Evolutionary conservation across 2,329 filamentous ascomycete genomes (phyloP), one percentile per base, ranked within the genome.

Genomic region (Emergomyces pasteurianus): DNA sequence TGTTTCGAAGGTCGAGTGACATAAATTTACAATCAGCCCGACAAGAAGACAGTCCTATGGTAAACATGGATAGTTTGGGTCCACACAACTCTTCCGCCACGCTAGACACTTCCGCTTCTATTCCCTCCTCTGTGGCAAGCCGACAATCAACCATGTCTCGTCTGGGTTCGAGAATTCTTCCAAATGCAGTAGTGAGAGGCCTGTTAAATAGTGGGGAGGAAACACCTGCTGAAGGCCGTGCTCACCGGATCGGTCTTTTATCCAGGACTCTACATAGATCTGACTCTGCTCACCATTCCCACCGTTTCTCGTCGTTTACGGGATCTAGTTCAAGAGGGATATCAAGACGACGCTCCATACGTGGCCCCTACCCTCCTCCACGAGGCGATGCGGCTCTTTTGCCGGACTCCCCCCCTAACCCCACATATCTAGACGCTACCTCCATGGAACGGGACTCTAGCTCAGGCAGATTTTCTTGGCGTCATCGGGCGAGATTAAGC

Each of bases 71-170:
- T 18, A 70, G 72, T 54, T 60, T 66, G 31, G 65, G 66, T 38
- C 66, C 72, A 40, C 68, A 70, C 18, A 71, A 72, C 47, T 70
- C 61, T 60, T 65, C 60, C 69, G 67, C 43, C 69, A 68, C 43
- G 66, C 70, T 61, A 67, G 72, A 38, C 62, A 75, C 65, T 61
- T 72, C 65, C 66, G 71, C 61, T 67, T 76, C 67, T 63, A 70
- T 73, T 58, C 73, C 65, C 66, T 71, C 61, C 67, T 77, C 67
- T 63, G 70, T 72, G 58, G 67, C 72, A 40, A 72, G 75, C 64
- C 72, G 76, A 61, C 76, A 75, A 62, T 79, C 77, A 4, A 73
- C 77, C 16, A 77, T 80, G 73, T 79, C 77, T 58, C 71, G 78
- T 46, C 67, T 80, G 50, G 76, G 77, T 16, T 78, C 78, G 23